Percentiles rank a stretch among this genome's conserved stretches.
Evolutionary conservation across 1,284 basidiomycete genomes (phyloP).

Genomic region (Tilletiaria anomala): DNA sequence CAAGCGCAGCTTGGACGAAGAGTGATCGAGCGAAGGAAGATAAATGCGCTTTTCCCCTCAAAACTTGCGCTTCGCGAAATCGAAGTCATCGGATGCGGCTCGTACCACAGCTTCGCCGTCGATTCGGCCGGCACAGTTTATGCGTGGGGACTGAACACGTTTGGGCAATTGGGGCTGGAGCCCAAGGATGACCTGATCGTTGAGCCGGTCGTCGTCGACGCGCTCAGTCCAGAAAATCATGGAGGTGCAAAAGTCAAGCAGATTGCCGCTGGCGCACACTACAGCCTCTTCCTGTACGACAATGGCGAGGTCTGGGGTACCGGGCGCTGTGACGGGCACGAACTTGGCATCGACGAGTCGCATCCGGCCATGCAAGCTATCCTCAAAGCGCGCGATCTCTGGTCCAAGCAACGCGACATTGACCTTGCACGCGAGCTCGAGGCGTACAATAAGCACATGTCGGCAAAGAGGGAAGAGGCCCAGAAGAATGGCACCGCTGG

Average conservation of each 20-base stretch:
- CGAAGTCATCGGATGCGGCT: constrained; percentile 61
- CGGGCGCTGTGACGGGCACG: constrained; percentile 61
- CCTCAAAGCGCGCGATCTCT: constrained; percentile 31
- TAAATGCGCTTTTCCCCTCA: constrained; percentile 67
- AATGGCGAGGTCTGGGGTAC: constrained; percentile 70
- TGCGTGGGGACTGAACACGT: constrained; percentile 80
- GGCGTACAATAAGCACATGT: constrained; percentile 9
- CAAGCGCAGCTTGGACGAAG: constrained; percentile 67
- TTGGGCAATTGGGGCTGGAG: constrained; percentile 53
- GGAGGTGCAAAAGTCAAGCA: constrained; percentile 41
- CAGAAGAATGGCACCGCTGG: constrained; percentile 36
- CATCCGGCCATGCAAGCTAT: constrained; percentile 46
- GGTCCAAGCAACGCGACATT: constrained; percentile 11
- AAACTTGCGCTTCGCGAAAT: constrained; percentile 55
- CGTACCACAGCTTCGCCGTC: constrained; percentile 76
- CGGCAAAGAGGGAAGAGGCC: constrained; percentile 6
- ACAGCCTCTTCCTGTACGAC: constrained; percentile 70
- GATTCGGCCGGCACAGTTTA: constrained; percentile 66
- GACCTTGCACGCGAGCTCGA: constrained; percentile 6
- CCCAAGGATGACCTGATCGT: constrained; percentile 47
- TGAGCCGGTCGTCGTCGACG: constrained; percentile 54
- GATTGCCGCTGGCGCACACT: constrained; percentile 65
- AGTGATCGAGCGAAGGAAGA: constrained; percentile 49
- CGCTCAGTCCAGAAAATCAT: constrained; percentile 43
- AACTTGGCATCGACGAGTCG: constrained; percentile 59